A percentile compares a stretch with the other conserved stretches of the same genome.
These are phyloP conservation scores for Phytophthora lateralis DNA, from an alignment of 352 stramenopile genomes.

Conservation along the genomic window DNA sequence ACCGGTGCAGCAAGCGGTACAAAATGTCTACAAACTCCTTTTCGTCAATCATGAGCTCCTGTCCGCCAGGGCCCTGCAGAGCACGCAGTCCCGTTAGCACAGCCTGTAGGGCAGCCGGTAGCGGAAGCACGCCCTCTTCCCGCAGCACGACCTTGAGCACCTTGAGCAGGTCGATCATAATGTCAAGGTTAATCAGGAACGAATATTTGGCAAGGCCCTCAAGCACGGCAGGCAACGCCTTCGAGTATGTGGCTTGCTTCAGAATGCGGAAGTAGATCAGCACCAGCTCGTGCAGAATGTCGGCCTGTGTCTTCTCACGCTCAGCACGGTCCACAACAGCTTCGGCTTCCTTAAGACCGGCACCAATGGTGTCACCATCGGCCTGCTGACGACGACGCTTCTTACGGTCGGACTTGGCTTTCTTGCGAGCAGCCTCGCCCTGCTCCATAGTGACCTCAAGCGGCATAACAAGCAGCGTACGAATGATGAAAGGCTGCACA, in stretches of 20 bases:
- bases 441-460: conserved; percentile 89
- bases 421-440: conserved; percentile 76
- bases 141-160: conserved; percentile 94
- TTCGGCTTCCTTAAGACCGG: conserved; percentile 94
- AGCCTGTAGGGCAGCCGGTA: conserved; percentile 74
- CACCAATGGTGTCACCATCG: conserved; percentile 85
- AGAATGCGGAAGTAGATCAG: conserved; percentile 97
- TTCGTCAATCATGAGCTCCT: conserved; percentile 96
- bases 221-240: conserved; percentile 92
- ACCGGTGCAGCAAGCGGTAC: conserved; percentile 88
- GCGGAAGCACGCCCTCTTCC: conserved; percentile 68
- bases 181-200: conserved; percentile 98
- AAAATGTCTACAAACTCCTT: conserved; percentile 97
- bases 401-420: conserved; percentile 84
- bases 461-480: conserved; percentile 78
- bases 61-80: conserved; percentile 90
- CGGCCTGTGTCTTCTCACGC: conserved; percentile 93
- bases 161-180: conserved; percentile 96
- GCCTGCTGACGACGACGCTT: conserved; percentile 80
- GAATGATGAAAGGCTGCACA: conserved; percentile 77
- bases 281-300: conserved; percentile 95
- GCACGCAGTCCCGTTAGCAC: conserved; percentile 94
- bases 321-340: conserved; percentile 93
- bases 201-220: conserved; percentile 95
- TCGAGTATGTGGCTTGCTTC: conserved; percentile 90